Conservation (phyloP, 192 early-diverging fungal genomes). For the Backusella circina region DNA sequence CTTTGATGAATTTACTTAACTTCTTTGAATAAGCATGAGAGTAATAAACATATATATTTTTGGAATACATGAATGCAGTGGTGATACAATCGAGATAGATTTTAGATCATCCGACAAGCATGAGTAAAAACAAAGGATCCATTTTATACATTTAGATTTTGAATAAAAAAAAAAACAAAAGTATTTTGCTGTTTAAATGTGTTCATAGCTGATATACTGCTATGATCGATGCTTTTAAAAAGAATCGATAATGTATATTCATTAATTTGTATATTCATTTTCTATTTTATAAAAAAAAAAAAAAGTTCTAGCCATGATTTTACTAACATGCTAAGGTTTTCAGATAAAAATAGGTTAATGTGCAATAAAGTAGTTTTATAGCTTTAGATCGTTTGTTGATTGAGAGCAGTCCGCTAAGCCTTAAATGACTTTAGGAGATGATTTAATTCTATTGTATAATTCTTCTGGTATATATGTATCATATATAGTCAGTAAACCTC, state of each 20-base stretch:
- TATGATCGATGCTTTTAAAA: neutral
- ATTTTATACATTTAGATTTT: neutral
- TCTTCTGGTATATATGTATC: neutral
- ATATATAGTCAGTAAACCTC: neutral
- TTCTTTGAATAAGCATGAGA: neutral
- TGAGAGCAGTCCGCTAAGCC: neutral
- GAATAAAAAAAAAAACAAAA: neutral
- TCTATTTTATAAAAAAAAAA: neutral
- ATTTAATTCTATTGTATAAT: no score
- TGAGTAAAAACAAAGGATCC: neutral
- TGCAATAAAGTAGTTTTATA: neutral
- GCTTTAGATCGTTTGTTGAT: neutral
- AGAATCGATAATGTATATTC: neutral
- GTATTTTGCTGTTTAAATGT: neutral
- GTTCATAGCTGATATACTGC: neutral
- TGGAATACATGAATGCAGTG: neutral
- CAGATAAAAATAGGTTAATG: neutral
- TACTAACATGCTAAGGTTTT: neutral
- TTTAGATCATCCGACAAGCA: neutral
- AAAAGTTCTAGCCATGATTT: neutral
- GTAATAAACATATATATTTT: neutral
- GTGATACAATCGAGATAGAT: neutral
- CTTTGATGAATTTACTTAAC: neutral
- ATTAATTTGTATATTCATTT: neutral
- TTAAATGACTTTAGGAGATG: no score